A percentile compares a stretch with the other conserved stretches of the same genome.
phyloP scores from a whole-genome alignment of 106 monocot species.

The Dioscorea dumetorum region DNA sequence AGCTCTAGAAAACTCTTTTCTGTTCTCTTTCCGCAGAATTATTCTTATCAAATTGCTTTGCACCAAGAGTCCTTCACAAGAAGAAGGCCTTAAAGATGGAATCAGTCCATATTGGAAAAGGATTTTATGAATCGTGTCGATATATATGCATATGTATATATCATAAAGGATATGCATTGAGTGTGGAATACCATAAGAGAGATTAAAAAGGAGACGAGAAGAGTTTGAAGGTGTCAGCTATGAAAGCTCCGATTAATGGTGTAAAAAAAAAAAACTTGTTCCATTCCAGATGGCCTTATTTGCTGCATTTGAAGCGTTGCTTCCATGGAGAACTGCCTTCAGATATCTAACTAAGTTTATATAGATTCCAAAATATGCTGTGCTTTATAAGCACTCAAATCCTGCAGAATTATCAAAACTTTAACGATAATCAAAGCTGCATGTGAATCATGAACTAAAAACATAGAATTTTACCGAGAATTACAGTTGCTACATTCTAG shows the following conservation, averaged over 20 bases:
- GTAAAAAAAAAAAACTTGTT: slow-evolving; percentile 22
- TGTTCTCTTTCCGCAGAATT: slow-evolving; percentile 1
- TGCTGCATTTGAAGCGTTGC: slow-evolving; percentile 18
- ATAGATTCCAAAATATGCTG: slow-evolving; percentile 21
- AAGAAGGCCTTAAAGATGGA: slow-evolving; percentile 11
- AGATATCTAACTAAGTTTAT: slow-evolving; percentile 30
- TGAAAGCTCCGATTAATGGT: too few species aligned
- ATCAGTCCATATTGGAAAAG: slow-evolving; percentile 30
- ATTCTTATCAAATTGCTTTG: slow-evolving; percentile 39
- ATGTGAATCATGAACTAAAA: not conserved
- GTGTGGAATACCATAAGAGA: too few species aligned
- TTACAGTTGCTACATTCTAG: slow-evolving; percentile 21
- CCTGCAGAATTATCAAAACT: too few species aligned
- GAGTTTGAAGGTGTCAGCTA: too few species aligned
- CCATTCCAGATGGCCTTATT: slow-evolving; percentile 25
- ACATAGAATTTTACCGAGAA: slow-evolving; percentile 17
- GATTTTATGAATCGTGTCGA: not conserved
- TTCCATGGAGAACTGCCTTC: slow-evolving; percentile 14
- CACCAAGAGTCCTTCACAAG: slow-evolving; percentile 26
- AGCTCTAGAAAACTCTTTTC: slow-evolving; percentile 10
- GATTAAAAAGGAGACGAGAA: too few species aligned
- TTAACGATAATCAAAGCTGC: too few species aligned
- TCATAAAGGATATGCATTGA: too few species aligned
- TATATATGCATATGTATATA: too few species aligned
- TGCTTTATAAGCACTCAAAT: slow-evolving; percentile 25